A percentile compares a stretch with the other conserved stretches of the same genome.
Conservation (phyloP, 1,139 yeast species). For the Tardiomyces digboiensis region DNA sequence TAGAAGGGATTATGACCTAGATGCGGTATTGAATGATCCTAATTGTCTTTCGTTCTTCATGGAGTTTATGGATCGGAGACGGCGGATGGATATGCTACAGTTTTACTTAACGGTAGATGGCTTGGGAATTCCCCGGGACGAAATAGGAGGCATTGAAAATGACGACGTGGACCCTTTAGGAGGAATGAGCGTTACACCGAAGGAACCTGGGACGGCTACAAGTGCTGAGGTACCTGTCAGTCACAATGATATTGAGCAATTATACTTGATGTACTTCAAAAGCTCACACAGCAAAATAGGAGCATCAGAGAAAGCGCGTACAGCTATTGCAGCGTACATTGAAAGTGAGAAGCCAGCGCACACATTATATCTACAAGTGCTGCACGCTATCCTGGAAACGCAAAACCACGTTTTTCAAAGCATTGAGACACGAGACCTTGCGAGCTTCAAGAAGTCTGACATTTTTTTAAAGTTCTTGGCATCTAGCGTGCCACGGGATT, state of each 20-base stretch:
- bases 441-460: constrained; percentile 48
- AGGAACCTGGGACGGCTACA: not conserved
- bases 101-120: constrained; percentile 63
- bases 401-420: constrained; percentile 44
- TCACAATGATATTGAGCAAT: constrained; percentile 25
- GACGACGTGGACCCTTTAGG: constrained; percentile 19
- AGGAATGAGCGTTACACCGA: constrained; percentile 11
- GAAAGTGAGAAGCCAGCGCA: constrained; percentile 1
- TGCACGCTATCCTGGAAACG: constrained; percentile 45
- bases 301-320: not conserved
- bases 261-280: constrained; percentile 37
- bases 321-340: not conserved
- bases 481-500: constrained; percentile 25
- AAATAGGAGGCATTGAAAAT: constrained; percentile 13
- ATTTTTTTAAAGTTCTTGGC: constrained; percentile 38
- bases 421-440: constrained; percentile 43
- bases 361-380: constrained; percentile 34
- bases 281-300: not conserved
- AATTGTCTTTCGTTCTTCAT: constrained; percentile 41
- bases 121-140: constrained; percentile 66
- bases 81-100: constrained; percentile 37
- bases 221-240: constrained; percentile 6
- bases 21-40: constrained; percentile 37
- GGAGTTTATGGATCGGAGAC: constrained; percentile 45
- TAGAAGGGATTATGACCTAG: constrained; percentile 28